Percentiles rank a stretch among this genome's conserved stretches.
Conservation (phyloP, 129 eudicot genomes). For the Artemisia argyi region DNA sequence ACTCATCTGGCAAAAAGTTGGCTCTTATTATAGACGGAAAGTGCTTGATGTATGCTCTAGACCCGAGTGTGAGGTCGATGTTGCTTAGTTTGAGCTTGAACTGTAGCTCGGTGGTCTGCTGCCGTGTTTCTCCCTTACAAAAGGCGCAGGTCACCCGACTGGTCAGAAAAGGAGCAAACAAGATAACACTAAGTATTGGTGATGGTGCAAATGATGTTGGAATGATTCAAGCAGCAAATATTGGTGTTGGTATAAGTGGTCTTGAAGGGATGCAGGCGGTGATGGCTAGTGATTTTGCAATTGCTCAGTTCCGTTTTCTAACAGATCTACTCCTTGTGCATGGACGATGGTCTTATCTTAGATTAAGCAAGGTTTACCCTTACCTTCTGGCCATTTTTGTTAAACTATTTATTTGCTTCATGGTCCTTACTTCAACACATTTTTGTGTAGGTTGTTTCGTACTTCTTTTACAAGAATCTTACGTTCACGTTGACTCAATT, state of each 20-base stretch:
- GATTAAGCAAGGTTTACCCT: conserved; percentile 81
- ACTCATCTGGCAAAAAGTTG: conserved; percentile 56
- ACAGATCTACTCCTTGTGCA: conserved; percentile 93
- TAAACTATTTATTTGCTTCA: background rate
- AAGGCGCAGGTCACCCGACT: conserved; percentile 97
- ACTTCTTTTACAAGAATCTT: conserved; percentile 96
- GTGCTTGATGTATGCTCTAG: conserved; percentile 96
- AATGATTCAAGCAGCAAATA: conserved; percentile 98
- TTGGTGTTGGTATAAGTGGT: conserved; percentile 96
- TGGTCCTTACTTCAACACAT: background rate
- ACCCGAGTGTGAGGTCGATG: conserved; percentile 78
- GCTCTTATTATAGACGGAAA: conserved; percentile 92
- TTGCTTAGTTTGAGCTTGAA: conserved; percentile 83
- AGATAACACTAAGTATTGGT: conserved; percentile 92
- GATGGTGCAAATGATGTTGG: conserved; percentile 99
- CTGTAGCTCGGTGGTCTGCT: conserved; percentile 89
- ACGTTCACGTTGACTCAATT: conserved; percentile 92
- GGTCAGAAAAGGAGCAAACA: conserved; percentile 85
- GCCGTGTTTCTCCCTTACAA: conserved; percentile 96
- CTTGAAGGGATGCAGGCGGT: conserved; percentile 99
- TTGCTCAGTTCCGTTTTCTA: conserved; percentile 91
- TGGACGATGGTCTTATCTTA: conserved; percentile 97
- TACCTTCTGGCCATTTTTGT: background rate
- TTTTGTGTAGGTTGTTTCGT: conserved; percentile 76
- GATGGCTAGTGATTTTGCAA: conserved; percentile 98